Percentiles rank a stretch among this genome's conserved stretches.
Evolutionary conservation across 257 asterid species (phyloP).

Genomic region (Nyctanthes arbortristis): DNA sequence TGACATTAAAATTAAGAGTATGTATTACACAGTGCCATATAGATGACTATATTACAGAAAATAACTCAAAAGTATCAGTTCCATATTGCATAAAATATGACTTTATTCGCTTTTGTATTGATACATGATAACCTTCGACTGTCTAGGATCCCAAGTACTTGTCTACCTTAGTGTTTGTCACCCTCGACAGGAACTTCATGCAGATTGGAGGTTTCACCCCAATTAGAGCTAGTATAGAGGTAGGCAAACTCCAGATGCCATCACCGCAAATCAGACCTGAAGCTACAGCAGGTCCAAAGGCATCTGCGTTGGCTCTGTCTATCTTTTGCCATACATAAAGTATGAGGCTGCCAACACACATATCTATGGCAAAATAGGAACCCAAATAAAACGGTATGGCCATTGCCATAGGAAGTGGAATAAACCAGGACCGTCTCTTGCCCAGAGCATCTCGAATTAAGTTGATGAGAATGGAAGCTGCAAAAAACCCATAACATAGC

Average conservation of each 20-base stretch:
- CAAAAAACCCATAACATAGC: conserved; percentile 57
- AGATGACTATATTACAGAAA: background rate
- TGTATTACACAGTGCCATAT: background rate
- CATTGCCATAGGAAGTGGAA: conserved; percentile 81
- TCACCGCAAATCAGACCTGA: conserved; percentile 72
- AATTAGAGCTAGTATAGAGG: conserved; percentile 47
- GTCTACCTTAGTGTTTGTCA: conserved; percentile 40
- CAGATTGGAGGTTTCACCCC: conserved; percentile 70
- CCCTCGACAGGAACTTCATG: conserved; percentile 63
- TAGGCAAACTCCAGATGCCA: conserved; percentile 65
- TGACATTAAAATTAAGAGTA: background rate
- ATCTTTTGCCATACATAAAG: conserved; percentile 56
- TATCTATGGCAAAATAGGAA: conserved; percentile 57
- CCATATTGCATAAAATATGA: background rate
- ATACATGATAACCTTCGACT: background rate
- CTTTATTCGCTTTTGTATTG: background rate
- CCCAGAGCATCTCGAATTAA: conserved; percentile 51
- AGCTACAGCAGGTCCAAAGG: conserved; percentile 62
- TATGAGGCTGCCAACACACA: conserved; percentile 68
- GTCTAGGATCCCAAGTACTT: conserved; percentile 24
- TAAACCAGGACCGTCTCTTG: conserved; percentile 39
- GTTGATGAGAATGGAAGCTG: conserved; percentile 54
- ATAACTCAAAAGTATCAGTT: background rate
- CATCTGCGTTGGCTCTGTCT: conserved; percentile 56
- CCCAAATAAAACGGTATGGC: conserved; percentile 72